These are phyloP conservation scores for Globisporangium viniferum DNA, from an alignment of 352 stramenopile genomes.

Conservation along the genomic window DNA sequence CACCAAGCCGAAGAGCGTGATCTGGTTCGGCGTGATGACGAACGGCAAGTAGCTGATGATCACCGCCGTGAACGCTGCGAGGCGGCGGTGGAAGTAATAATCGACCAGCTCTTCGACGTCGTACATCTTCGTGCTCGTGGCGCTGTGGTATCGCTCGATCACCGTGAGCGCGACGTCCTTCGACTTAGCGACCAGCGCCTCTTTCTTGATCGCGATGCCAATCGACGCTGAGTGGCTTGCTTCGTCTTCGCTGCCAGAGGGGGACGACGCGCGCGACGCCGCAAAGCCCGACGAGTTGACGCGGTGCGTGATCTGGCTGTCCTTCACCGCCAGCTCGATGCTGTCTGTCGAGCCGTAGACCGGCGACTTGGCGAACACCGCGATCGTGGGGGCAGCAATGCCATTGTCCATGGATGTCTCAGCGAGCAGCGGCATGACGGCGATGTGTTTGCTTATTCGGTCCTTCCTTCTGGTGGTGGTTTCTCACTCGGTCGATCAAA, in stretches of 20 bases:
- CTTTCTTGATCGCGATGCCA: slow-evolving; percentile 14
- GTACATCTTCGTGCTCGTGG: slow-evolving; percentile 84
- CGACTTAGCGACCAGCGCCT: slow-evolving; percentile 24
- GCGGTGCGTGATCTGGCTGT: slow-evolving; percentile 22
- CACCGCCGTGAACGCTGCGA: slow-evolving; percentile 67
- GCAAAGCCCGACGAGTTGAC: slow-evolving; percentile 23
- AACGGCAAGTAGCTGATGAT: slow-evolving; percentile 83
- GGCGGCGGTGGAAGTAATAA: slow-evolving; percentile 79
- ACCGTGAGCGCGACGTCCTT: slow-evolving; percentile 36
- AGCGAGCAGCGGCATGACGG: slow-evolving; percentile 15
- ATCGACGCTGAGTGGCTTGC: slow-evolving; percentile 21
- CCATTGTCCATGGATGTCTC: slow-evolving; percentile 4
- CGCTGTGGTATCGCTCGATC: slow-evolving; percentile 65
- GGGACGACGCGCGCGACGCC: slow-evolving; percentile 32
- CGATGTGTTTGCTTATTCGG: background rate
- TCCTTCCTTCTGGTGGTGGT: background rate
- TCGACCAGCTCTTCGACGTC: slow-evolving; percentile 84
- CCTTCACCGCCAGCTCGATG: background rate
- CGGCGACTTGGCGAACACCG: background rate
- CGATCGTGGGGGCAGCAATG: background rate
- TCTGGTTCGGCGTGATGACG: slow-evolving; percentile 84
- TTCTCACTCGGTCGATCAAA: background rate
- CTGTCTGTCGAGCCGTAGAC: slow-evolving; percentile 13
- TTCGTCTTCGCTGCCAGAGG: slow-evolving; percentile 36
- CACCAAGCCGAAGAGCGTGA: slow-evolving; percentile 73